A percentile compares a stretch with the other conserved stretches of the same genome.
These are phyloP conservation scores for Hemerocallis citrina DNA, from an alignment of 106 monocot species.

Conservation along the genomic window DNA sequence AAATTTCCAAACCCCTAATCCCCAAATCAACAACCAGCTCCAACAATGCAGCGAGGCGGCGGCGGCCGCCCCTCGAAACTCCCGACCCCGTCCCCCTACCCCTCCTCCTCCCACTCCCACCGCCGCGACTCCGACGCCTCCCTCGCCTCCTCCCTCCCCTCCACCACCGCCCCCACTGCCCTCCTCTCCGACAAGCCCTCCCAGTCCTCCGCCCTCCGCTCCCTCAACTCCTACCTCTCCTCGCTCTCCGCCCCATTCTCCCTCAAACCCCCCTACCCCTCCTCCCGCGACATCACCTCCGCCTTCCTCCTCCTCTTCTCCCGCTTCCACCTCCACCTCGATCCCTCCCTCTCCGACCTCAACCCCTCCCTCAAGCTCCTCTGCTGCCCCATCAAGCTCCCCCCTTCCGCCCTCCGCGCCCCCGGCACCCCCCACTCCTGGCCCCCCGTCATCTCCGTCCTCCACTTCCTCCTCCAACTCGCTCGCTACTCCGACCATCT, in stretches of 20 bases:
- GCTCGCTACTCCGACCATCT: conserved; percentile 28
- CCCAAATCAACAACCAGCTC: no score
- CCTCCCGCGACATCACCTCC: conserved; percentile 50
- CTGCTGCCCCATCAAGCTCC: conserved; percentile 61
- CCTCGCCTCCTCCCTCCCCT: conserved; percentile 50
- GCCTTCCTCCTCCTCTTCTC: conserved; percentile 37
- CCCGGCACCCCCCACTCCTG: conserved; percentile 84
- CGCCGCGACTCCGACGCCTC: conserved; percentile 72
- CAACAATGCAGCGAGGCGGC: no score
- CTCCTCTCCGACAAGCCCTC: conserved; percentile 26
- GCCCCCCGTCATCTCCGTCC: conserved; percentile 56
- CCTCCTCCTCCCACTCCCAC: conserved; percentile 7
- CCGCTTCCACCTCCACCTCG: conserved; percentile 26
- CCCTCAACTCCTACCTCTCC: conserved; percentile 63
- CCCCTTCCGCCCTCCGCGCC: conserved; percentile 59
- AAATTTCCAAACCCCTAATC: no score
- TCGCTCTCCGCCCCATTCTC: conserved; percentile 22
- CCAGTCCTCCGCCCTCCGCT: conserved; percentile 36
- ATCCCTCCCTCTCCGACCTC: conserved; percentile 38
- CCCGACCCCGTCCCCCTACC: conserved; percentile 4
- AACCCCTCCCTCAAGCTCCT: conserved; percentile 30
- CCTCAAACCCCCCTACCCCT: conserved; percentile 53
- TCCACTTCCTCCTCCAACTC: conserved; percentile 73
- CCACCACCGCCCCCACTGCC: conserved; percentile 19
- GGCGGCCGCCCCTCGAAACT: neutral